Evolutionary conservation across 2,329 filamentous ascomycete species (phyloP).

Genomic region (Colletotrichum endophyticum): DNA sequence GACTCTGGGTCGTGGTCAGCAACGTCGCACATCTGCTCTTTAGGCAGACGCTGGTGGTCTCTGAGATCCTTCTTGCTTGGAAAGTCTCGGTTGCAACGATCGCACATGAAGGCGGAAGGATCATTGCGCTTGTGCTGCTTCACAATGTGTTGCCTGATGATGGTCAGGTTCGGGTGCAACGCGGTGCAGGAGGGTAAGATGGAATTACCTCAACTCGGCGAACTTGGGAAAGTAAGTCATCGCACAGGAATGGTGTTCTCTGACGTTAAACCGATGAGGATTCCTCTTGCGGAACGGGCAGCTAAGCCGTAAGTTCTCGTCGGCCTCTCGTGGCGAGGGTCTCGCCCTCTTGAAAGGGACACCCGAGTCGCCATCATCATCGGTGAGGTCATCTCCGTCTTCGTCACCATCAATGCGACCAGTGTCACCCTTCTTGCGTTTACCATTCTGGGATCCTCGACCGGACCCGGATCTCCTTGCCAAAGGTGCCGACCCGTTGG

Average conservation of each 20-base stretch:
- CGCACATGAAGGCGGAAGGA: slow-evolving; percentile 44
- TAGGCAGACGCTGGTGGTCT: slow-evolving; percentile 43
- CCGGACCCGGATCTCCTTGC: not conserved
- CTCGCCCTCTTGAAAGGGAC: slow-evolving; percentile 32
- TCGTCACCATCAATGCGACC: slow-evolving; percentile 28
- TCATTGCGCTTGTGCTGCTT: slow-evolving; percentile 48
- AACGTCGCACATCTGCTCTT: slow-evolving; percentile 46
- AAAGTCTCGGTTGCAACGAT: slow-evolving; percentile 45
- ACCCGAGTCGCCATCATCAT: slow-evolving; percentile 33
- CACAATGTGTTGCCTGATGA: slow-evolving; percentile 43
- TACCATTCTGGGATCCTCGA: slow-evolving; percentile 25
- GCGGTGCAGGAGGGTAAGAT: not conserved
- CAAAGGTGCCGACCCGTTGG: slow-evolving; percentile 20
- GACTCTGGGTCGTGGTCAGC: slow-evolving; percentile 43
- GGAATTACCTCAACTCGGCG: slow-evolving; percentile 39
- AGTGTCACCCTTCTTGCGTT: slow-evolving; percentile 37
- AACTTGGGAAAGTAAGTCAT: slow-evolving; percentile 48
- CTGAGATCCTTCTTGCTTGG: slow-evolving; percentile 40
- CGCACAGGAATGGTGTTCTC: slow-evolving; percentile 49
- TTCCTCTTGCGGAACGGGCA: slow-evolving; percentile 52
- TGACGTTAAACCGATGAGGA: slow-evolving; percentile 48
- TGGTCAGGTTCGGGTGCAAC: not conserved
- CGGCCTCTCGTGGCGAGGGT: slow-evolving; percentile 34
- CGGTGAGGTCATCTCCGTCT: slow-evolving; percentile 37
- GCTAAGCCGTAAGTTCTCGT: slow-evolving; percentile 43